Conservation (phyloP, 2,329 filamentous ascomycete genomes). For the Fusarium sp. region DNA sequence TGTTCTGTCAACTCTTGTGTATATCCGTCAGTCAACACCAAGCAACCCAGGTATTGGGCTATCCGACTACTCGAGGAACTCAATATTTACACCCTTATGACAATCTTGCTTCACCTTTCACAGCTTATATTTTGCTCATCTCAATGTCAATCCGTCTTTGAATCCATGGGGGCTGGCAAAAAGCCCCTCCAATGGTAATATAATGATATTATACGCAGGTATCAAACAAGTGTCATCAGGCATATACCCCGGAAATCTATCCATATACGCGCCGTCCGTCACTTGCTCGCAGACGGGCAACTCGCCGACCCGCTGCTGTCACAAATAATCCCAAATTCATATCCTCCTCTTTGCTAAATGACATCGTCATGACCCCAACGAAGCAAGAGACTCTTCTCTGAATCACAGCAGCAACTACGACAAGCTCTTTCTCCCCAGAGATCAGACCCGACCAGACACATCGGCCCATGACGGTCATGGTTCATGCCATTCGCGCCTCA, state of each 20-base stretch:
- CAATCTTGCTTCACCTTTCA: neutral
- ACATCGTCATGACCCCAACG: constrained; percentile 26
- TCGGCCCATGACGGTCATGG: constrained; percentile 10
- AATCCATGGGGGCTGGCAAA: neutral
- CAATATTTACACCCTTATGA: neutral
- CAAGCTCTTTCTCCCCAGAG: constrained; percentile 10
- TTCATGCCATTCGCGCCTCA: constrained; percentile 24
- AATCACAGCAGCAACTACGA: constrained; percentile 30
- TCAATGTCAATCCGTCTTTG: neutral
- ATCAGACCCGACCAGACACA: constrained; percentile 8
- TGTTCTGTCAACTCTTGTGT: neutral
- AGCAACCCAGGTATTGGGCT: neutral
- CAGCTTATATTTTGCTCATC: neutral
- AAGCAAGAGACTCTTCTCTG: constrained; percentile 25
- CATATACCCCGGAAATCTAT: constrained; percentile 30
- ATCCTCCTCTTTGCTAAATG: constrained; percentile 21
- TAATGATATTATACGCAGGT: constrained; percentile 44
- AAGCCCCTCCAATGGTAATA: constrained; percentile 27
- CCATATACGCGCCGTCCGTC: constrained; percentile 30
- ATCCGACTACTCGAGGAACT: neutral
- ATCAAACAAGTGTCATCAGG: constrained; percentile 43
- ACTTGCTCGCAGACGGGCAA: constrained; percentile 12
- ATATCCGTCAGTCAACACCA: neutral
- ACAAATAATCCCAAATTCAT: constrained; percentile 3
- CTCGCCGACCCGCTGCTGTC: constrained; percentile 17